phyloP scores from a whole-genome alignment of 805 yeast species.

The Kurtzmaniella cleridarum region DNA sequence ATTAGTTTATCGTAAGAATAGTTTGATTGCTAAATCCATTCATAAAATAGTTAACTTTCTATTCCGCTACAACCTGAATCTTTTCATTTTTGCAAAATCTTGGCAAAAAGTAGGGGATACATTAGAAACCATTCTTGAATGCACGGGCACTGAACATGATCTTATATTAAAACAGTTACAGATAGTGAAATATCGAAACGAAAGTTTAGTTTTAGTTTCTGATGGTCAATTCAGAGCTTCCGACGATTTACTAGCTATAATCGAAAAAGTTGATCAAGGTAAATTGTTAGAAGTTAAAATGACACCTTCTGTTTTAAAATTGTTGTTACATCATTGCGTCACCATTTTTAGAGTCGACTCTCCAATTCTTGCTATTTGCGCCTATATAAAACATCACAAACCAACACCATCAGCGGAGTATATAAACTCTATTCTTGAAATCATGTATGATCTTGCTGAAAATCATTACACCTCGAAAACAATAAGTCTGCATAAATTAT shows the following conservation, averaged over 20 bases:
- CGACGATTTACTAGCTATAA: conserved; percentile 3
- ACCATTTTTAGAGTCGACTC: too few relatives aligned
- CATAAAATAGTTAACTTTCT: conserved; percentile 30
- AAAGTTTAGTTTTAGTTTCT: conserved; percentile 58
- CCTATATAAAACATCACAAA: too few relatives aligned
- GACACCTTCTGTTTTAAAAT: too few relatives aligned
- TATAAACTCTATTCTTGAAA: conserved; percentile 37
- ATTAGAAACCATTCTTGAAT: conserved; percentile 33
- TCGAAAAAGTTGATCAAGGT: too few relatives aligned
- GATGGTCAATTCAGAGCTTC: conserved; percentile 10
- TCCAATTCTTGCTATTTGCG: too few relatives aligned
- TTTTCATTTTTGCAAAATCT: conserved; percentile 57
- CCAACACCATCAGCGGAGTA: conserved; percentile 26
- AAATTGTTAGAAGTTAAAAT: too few relatives aligned
- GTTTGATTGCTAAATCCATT: conserved; percentile 23
- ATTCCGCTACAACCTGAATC: conserved; percentile 48
- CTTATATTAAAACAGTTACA: conserved; percentile 45
- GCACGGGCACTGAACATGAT: conserved; percentile 13
- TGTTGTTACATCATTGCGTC: too few relatives aligned
- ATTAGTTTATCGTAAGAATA: conserved; percentile 33
- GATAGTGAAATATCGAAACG: conserved; percentile 61
- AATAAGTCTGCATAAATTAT: conserved; percentile 21
- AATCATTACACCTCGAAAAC: conserved; percentile 8
- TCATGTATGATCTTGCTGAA: conserved; percentile 26
- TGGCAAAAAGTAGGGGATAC: conserved; percentile 53